These are phyloP conservation scores for Candida caryicola DNA, from an alignment of 805 yeast species.

Conservation along the genomic window DNA sequence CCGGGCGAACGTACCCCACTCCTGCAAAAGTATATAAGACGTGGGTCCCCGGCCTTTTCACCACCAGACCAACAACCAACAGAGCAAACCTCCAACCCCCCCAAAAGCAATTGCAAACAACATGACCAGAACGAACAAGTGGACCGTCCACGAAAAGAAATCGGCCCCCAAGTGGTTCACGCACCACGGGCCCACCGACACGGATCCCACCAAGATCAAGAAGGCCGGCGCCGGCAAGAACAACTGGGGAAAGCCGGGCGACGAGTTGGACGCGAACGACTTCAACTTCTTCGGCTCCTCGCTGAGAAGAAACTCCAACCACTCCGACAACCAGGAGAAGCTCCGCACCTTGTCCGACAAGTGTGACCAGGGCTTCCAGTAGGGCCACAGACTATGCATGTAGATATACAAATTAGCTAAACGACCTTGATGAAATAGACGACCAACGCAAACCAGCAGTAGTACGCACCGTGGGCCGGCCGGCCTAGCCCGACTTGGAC, in stretches of 20 bases:
- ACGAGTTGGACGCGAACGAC: conserved; percentile 63
- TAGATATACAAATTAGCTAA: not conserved
- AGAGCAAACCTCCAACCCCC: not conserved
- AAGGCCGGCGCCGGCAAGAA: conserved; percentile 83
- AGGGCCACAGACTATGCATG: no score
- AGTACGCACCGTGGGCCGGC: not conserved
- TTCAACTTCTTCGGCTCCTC: conserved; percentile 19
- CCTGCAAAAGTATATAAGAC: no score
- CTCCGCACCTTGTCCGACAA: conserved; percentile 21
- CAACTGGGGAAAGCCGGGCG: conserved; percentile 86
- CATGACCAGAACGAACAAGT: conserved; percentile 79
- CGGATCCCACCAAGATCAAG: conserved; percentile 74
- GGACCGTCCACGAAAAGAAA: conserved; percentile 64
- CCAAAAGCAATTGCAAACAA: no score
- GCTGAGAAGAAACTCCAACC: conserved; percentile 41
- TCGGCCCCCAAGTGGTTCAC: conserved; percentile 72
- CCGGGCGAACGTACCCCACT: no score
- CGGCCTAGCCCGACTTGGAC: not conserved
- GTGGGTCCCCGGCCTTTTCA: no score
- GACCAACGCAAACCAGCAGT: not conserved
- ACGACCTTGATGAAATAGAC: not conserved
- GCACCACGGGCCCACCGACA: conserved; percentile 65
- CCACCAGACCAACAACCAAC: conserved; percentile 1
- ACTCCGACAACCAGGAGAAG: conserved; percentile 29
- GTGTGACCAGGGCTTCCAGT: conserved; percentile 14